Conservation (phyloP, 2,329 filamentous ascomycete genomes). For the Fusarium odoratissimum region DNA sequence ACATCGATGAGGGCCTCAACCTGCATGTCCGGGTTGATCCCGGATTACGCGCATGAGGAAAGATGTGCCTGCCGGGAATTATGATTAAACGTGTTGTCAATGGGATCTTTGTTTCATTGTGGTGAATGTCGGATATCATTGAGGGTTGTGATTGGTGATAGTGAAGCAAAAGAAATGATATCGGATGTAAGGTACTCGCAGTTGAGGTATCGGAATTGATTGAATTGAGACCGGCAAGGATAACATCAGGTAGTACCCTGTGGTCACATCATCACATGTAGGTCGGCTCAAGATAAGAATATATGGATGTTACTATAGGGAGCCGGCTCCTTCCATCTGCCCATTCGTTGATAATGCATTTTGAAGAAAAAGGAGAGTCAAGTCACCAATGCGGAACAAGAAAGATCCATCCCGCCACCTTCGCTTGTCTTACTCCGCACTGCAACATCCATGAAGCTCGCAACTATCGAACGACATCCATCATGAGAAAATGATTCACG, state of each 20-base stretch:
- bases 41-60: background rate
- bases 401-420: slow-evolving; percentile 9
- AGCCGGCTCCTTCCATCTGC: background rate
- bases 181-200: background rate
- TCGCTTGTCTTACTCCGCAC: background rate
- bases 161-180: background rate
- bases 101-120: background rate
- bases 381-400: background rate
- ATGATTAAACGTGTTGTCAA: background rate
- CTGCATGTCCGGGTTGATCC: background rate
- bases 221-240: background rate
- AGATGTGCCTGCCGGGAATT: background rate
- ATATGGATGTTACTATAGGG: background rate
- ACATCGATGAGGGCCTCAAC: background rate
- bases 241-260: background rate
- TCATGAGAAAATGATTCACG: background rate
- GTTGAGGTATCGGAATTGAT: background rate
- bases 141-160: background rate
- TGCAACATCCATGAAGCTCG: background rate
- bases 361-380: background rate
- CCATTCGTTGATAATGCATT: background rate
- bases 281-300: background rate
- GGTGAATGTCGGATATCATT: background rate
- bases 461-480: background rate
- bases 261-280: background rate